Percentiles rank a stretch among this genome's conserved stretches.
phyloP scores from a whole-genome alignment of 176 grass and related monocot genomes.

The Carex pumila region DNA sequence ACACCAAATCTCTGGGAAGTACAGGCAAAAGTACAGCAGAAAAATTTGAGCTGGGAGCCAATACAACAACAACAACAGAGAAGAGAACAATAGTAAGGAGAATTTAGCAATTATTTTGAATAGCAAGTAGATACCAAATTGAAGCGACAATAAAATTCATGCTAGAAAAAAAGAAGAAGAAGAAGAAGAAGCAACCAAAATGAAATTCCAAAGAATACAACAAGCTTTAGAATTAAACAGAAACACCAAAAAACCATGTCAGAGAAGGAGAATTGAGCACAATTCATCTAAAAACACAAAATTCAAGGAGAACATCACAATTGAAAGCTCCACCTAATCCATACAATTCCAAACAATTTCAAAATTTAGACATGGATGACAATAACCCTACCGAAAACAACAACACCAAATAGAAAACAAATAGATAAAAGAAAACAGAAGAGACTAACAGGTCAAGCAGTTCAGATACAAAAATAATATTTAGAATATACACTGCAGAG shows the following conservation, averaged over 20 bases:
- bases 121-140: neutral
- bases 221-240: neutral
- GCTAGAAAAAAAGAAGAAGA: neutral
- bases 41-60: neutral
- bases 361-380: neutral
- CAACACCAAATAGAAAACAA: constrained; percentile 1
- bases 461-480: neutral
- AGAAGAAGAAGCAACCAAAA: neutral
- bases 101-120: neutral
- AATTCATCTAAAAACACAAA: neutral
- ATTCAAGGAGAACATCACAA: neutral
- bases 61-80: neutral
- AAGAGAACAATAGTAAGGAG: neutral
- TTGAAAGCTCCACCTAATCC: constrained; percentile 14
- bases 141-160: neutral
- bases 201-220: constrained; percentile 1
- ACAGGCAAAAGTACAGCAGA: neutral
- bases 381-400: constrained; percentile 7
- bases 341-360: neutral
- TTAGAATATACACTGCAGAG: neutral
- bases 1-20: neutral
- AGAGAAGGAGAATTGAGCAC: neutral
- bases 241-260: neutral
- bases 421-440: neutral
- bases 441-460: neutral